A percentile compares a stretch with the other conserved stretches of the same genome.
Evolutionary conservation across 2,329 filamentous ascomycete species (phyloP).

Genomic region (Botrytis squamosa): DNA sequence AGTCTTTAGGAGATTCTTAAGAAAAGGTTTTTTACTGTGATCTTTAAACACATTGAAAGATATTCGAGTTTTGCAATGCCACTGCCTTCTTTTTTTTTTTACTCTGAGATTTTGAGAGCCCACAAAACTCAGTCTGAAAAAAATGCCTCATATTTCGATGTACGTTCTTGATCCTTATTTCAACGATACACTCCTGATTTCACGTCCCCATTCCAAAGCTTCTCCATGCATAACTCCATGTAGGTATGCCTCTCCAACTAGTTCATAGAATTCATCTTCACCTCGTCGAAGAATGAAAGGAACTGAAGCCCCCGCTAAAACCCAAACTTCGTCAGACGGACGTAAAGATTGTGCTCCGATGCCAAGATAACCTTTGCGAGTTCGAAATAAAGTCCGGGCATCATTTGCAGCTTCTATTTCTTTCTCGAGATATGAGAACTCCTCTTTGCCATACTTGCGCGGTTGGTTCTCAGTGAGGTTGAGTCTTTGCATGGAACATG

Average conservation of each 20-base stretch:
- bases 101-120: no score
- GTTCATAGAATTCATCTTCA: slow-evolving; percentile 16
- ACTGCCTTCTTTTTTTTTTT: not conserved
- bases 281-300: slow-evolving; percentile 21
- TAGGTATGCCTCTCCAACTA: slow-evolving; percentile 26
- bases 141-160: not conserved
- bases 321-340: slow-evolving; percentile 21
- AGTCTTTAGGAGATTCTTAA: not conserved
- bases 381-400: slow-evolving; percentile 6
- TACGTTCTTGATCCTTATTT: not conserved
- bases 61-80: not conserved
- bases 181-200: not conserved
- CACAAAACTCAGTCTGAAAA: not conserved
- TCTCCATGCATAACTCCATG: slow-evolving; percentile 28
- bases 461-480: not conserved
- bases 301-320: slow-evolving; percentile 20
- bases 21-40: not conserved
- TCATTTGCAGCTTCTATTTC: slow-evolving; percentile 16
- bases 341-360: slow-evolving; percentile 16
- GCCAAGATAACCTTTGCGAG: slow-evolving; percentile 14
- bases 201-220: slow-evolving; percentile 6
- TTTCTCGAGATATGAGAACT: not conserved
- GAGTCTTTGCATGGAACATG: slow-evolving; percentile 3
- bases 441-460: not conserved
- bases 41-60: not conserved